Evolutionary conservation across 2,329 filamentous ascomycete genomes (phyloP), one percentile per base, ranked within the genome.

Genomic region (Colletotrichum ledebouriae): DNA sequence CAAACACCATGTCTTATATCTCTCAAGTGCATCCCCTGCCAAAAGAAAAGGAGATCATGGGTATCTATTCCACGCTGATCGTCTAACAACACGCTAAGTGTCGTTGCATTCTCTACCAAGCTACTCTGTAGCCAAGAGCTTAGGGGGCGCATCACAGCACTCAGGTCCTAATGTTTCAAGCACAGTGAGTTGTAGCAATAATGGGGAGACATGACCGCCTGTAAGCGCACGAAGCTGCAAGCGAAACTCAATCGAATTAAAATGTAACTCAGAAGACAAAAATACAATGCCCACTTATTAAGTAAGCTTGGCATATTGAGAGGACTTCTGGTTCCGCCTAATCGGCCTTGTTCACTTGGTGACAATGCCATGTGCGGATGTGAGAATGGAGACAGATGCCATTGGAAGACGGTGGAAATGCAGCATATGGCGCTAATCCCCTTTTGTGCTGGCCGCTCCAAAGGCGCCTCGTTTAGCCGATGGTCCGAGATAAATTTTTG

Each of bases 401-500:
- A 76, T 74, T 80, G 75, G 78, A 80, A 80, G 74, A 75, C 71
- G 70, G 74, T 80, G 73, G 78, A 80, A 80, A 72, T 73, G 70
- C 63, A 64, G 20, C 67, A 61, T 46, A 39, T 20, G 39, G 56
- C 73, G 71, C 81, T 77, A 82, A 61, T 11, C 73, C 73, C 0
- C 1, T 72, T 74, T 57, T 0, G 72, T 78, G 3, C 71, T 80
- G 80, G 77, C 73, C 70, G 29, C 63, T 15, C 39, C 70, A 68
- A 72, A 76, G 73, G 73, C 74, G 73, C 75, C 76, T 77, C 75
- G 76, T 80, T 81, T 81, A 79, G 73, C 79, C 80, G 80, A 80
- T 67, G 67, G 74, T 76, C 78, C 75, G 76, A 75, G 73, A 77
- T 79, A 78, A 81, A 78, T 81, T 82, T 78, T 82, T 80, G 75